phyloP scores from a whole-genome alignment of 2,329 filamentous ascomycete species.

The Calonectria naviculata region DNA sequence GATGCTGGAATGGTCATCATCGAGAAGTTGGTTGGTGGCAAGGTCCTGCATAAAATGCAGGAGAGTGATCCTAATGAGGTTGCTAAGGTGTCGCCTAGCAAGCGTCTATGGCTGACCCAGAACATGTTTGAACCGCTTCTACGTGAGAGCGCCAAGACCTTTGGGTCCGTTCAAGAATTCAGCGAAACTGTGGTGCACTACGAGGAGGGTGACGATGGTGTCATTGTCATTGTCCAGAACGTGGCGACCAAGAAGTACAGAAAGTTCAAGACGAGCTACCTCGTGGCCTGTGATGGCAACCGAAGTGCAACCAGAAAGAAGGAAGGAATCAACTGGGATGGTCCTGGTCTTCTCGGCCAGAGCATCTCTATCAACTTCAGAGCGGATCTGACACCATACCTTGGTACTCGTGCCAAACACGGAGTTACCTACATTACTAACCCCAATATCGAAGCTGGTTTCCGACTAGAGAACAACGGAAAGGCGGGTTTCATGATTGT shows the following conservation, averaged over 20 bases:
- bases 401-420: neutral
- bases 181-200: neutral
- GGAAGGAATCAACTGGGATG: neutral
- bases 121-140: constrained; percentile 17
- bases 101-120: constrained; percentile 12
- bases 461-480: neutral
- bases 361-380: neutral
- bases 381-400: neutral
- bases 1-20: neutral
- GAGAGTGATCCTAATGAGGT: constrained; percentile 1
- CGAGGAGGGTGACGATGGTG: neutral
- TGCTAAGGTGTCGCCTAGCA: neutral
- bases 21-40: neutral
- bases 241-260: constrained; percentile 3
- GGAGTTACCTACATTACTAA: neutral
- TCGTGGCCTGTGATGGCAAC: constrained; percentile 12
- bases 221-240: constrained; percentile 10
- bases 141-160: neutral
- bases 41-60: neutral
- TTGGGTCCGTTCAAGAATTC: neutral
- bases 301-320: constrained; percentile 7
- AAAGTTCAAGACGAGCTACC: constrained; percentile 16
- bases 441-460: neutral
- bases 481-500: neutral
- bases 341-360: neutral